A percentile compares a stretch with the other conserved stretches of the same genome.
phyloP scores from a whole-genome alignment of 441 rosid genomes.

The Adansonia madagascariensis region DNA sequence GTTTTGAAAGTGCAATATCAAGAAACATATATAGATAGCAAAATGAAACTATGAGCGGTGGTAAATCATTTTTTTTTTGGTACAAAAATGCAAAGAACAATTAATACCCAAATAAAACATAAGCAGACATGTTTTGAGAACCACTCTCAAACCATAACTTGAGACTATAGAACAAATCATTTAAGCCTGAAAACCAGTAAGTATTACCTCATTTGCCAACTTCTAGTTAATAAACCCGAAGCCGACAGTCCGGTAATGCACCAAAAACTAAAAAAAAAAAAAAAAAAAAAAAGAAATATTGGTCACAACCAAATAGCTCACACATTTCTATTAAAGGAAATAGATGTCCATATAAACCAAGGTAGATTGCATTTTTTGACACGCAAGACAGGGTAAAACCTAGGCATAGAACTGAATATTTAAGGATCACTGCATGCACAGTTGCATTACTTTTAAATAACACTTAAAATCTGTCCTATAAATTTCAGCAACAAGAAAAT shows the following conservation, averaged over 20 bases:
- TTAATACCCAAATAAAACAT: neutral
- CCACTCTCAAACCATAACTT: neutral
- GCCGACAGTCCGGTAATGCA: neutral
- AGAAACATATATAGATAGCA: neutral
- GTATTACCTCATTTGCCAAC: neutral
- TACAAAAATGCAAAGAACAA: too few relatives aligned
- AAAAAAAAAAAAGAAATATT: neutral
- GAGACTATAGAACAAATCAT: neutral
- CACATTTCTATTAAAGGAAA: neutral
- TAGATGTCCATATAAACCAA: neutral
- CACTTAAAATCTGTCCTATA: neutral
- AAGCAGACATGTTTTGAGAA: neutral
- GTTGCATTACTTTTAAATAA: neutral
- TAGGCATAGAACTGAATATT: neutral
- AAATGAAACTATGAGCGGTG: neutral
- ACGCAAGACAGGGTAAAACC: neutral
- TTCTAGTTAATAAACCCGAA: neutral
- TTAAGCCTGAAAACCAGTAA: neutral
- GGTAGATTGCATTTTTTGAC: neutral
- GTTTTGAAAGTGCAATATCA: neutral
- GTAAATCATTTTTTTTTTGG: neutral
- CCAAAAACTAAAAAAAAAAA: too few relatives aligned
- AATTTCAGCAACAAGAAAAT: neutral
- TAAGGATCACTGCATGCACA: neutral
- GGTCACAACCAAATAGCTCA: neutral